Base-by-base conservation (phyloP, 2,329 filamentous ascomycete species). In the Cadophora sp. region DNA sequence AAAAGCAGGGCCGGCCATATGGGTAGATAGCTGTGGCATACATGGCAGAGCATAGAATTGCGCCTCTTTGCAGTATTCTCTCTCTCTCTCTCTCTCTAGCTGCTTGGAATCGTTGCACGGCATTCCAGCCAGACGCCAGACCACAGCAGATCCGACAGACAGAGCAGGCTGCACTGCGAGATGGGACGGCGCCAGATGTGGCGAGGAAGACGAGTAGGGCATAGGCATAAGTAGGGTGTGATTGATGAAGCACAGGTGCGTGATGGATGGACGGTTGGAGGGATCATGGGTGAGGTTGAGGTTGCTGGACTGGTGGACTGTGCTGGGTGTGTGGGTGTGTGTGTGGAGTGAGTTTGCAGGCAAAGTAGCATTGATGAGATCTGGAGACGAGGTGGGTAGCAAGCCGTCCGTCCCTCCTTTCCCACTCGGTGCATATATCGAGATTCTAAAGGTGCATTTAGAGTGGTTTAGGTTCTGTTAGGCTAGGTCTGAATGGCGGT, bases 301-400 rank as follows among this genome's bases (percentile, higher is more conserved):
- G 20, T 22, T 39, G 16, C 47, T 51, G 30, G 47, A 51, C 39
- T 22, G 41, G 50, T 47, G 33, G 50, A 56, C 24, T 53, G 51
- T 24, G 48, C 43, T 55, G 53, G 47, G 36, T 55, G 36, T 20
- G 24, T 27, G 24, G 16, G 47, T n/a, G n/a, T n/a, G n/a, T n/a
- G 48, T 41, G 33, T 62, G 27, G 59, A 50, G 30, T 39, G n/a
- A n/a, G n/a, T 48, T 48, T 27, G 45, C 33, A 39, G 45, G n/a
- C 45, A 62, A 48, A 41, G 60, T 43, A 22, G 60, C 20, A 63
- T 64, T 47, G 65, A 33, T 55, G 36, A 66, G 41, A 50, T 62
- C 61, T 67, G 65, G 61, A 64, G 61, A 61, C 61, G 61, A 55
- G 22, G 47, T 24, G 48, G 22, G 47, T 24, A 62, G 43, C 59